Conservation (phyloP, 2,329 filamentous ascomycete genomes). For the Cryphonectria naterciae region DNA sequence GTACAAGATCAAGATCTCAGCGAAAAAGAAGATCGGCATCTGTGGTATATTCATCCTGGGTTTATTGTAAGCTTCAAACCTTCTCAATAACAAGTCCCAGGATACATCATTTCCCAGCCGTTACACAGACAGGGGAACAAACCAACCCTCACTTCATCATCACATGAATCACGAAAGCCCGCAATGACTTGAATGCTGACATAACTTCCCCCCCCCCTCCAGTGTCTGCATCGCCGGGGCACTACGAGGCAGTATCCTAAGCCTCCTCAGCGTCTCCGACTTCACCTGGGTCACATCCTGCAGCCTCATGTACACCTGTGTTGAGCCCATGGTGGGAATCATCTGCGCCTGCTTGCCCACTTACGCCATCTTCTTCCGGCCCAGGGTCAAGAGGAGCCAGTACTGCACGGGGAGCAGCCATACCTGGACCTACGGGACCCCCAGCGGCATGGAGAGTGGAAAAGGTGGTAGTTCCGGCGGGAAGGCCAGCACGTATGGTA, state of each 20-base stretch:
- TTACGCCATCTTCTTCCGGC: conserved; percentile 2
- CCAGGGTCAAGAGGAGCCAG: conserved; percentile 1
- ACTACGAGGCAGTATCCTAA: conserved; percentile 36
- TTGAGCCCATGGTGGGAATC: conserved; percentile 42
- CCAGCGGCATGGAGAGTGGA: neutral
- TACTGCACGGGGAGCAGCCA: neutral
- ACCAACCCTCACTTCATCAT: too few species aligned
- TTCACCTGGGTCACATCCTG: conserved; percentile 37
- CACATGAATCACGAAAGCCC: too few species aligned
- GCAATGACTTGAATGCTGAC: neutral
- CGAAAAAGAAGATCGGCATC: conserved; percentile 5
- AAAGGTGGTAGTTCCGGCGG: neutral
- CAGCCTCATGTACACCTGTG: conserved; percentile 40
- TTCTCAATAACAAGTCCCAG: neutral
- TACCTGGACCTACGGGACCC: neutral
- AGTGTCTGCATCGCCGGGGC: conserved; percentile 38
- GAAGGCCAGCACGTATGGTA: neutral
- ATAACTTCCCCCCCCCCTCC: neutral
- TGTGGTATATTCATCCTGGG: conserved; percentile 7
- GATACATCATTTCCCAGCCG: neutral
- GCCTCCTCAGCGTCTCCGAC: conserved; percentile 32
- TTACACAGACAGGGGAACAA: too few species aligned
- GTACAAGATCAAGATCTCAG: neutral
- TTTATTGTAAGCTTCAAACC: conserved; percentile 1
- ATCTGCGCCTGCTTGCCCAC: conserved; percentile 42